Percentiles rank a stretch among this genome's conserved stretches.
phyloP scores from a whole-genome alignment of 345 rosid species.

The Acer saccharum region DNA sequence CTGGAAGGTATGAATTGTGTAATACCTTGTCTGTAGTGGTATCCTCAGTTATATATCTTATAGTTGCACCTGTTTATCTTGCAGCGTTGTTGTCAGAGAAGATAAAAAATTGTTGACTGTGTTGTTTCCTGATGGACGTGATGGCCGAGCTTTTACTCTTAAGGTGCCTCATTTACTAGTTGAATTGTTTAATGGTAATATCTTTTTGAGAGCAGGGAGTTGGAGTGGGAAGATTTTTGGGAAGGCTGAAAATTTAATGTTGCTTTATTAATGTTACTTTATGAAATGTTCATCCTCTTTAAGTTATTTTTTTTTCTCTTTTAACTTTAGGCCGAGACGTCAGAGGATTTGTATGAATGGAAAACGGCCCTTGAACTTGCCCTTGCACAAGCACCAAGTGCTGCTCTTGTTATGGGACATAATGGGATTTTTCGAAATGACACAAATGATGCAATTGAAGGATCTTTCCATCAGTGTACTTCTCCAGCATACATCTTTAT shows the following conservation, averaged over 20 bases:
- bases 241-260: neutral
- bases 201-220: neutral
- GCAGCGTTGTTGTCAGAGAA: constrained; percentile 96
- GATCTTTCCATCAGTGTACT: constrained; percentile 78
- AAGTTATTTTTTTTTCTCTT: constrained; percentile 17
- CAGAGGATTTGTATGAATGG: constrained; percentile 94
- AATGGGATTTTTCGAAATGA: constrained; percentile 86
- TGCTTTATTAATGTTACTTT: neutral
- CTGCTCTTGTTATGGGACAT: constrained; percentile 94
- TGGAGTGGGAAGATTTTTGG: neutral
- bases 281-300: neutral
- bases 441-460: constrained; percentile 70
- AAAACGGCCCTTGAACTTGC: constrained; percentile 93
- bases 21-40: constrained; percentile 14
- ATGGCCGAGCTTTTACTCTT: constrained; percentile 98
- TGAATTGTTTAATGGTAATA: constrained; percentile 5
- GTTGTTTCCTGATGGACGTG: constrained; percentile 98
- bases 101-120: constrained; percentile 94
- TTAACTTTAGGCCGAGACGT: constrained; percentile 78
- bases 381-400: constrained; percentile 95
- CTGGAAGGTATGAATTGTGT: constrained; percentile 72
- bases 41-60: constrained; percentile 26
- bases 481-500: constrained; percentile 16
- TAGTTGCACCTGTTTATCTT: constrained; percentile 27
- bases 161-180: constrained; percentile 58